Conservation (phyloP, 2,329 filamentous ascomycete species). For the Neofusicoccum cordaticola region DNA sequence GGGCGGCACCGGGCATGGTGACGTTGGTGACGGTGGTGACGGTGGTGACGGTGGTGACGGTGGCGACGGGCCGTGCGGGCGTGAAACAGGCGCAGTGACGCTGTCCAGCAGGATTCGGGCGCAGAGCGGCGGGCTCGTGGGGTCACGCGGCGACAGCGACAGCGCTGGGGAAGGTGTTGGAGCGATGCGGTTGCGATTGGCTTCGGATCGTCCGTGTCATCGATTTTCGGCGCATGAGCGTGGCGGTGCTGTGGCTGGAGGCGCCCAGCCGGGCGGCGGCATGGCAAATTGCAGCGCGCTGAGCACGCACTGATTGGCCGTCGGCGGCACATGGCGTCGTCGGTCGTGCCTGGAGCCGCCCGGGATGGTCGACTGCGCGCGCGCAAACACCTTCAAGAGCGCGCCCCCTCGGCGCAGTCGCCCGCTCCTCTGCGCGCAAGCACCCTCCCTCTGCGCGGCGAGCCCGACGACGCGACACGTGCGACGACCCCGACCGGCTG, state of each 20-base stretch:
- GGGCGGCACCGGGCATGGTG: conserved; percentile 31
- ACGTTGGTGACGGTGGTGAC: not conserved
- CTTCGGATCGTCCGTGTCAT: conserved; percentile 5
- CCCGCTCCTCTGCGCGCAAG: not conserved
- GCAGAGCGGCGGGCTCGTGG: not conserved
- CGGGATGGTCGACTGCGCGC: not conserved
- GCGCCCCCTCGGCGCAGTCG: not conserved
- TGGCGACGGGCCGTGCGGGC: not conserved
- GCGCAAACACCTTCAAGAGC: conserved; percentile 1
- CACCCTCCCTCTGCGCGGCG: not conserved
- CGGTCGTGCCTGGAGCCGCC: not conserved
- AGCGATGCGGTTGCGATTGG: conserved; percentile 5
- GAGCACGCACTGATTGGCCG: not conserved
- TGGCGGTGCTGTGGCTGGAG: not conserved
- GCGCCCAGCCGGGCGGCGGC: not conserved
- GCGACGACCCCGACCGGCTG: not conserved
- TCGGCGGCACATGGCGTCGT: not conserved
- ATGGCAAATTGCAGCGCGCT: not conserved
- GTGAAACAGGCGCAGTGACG: not conserved
- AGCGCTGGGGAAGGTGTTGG: not conserved
- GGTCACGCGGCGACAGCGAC: not conserved
- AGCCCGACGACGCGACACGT: not conserved
- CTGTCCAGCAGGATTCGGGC: not conserved
- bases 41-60: not conserved
- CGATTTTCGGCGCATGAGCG: not conserved